Evolutionary conservation across 2,329 filamentous ascomycete genomes (phyloP), one percentile per base, ranked within the genome.

Genomic region (Leptodontidium sp.): DNA sequence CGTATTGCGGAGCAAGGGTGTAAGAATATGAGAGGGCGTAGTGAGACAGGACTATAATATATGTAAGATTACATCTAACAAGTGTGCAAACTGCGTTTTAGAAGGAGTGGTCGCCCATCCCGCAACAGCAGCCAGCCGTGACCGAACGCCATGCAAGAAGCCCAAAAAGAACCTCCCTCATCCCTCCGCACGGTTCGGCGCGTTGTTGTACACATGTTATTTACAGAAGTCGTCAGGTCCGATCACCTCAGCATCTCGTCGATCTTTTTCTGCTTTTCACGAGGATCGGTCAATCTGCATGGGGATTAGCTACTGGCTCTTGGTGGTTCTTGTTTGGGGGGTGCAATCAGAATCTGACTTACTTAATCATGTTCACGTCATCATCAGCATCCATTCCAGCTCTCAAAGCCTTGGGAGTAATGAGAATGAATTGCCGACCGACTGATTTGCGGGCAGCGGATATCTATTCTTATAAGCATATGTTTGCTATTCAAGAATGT

Each of bases 391-490:
- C 85, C 75, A 86, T 80, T 74, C 86, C 84, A 79, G 89, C 83
- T 83, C 83, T 74, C 77, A 97, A 93, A 58, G 91, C 91, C 75
- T 97, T 97, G 35, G 96, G 96, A 2, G 95, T 98, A 78, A 99
- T 99, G 66, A 99, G 87, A 72, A 99, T 94, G 77, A 97, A 99
- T 79, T 99, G 96, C 70, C 93, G 88, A 32, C 94, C 93, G n/a
- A 96, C 90, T 1, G 93, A 93, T 38, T 92, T 88, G 75, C 96
- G 88, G 47, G 96, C 96, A 21, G 93, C 93, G 68, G 89, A 87
- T 74, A 98, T 94, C 91, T 93, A 73, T 58, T 50, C 35, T 47
- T 68, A 67, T 77, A 74, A 78, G 75, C 68, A 53, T 29, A 70
- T 55, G 63, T 38, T 66, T 57, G 62, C 57, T 70, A 64, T 26